Evolutionary conservation across 441 rosid genomes (phyloP).

Genomic region (Sinapis alba): DNA sequence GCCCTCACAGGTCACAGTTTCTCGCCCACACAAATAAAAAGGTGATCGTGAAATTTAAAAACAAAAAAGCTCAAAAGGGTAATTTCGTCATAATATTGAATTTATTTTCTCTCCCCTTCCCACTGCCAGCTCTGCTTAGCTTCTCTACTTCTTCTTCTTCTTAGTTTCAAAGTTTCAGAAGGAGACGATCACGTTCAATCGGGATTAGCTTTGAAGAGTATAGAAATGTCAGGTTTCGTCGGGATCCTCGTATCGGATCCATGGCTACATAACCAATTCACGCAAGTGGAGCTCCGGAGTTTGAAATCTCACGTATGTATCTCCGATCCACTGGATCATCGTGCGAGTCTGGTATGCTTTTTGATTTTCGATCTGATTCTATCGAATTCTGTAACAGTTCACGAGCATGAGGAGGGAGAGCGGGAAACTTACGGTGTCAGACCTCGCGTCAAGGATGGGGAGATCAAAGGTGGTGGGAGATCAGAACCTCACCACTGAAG

Average conservation of each 20-base stretch:
- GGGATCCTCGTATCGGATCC: constrained; percentile 95
- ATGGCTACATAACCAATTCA: constrained; percentile 94
- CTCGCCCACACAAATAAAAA: constrained; percentile 15
- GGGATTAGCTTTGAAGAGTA: not conserved
- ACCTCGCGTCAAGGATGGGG: constrained; percentile 86
- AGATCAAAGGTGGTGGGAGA: constrained; percentile 79
- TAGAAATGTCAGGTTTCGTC: constrained; percentile 77
- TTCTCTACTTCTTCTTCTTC: constrained; percentile 27
- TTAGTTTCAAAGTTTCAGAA: constrained; percentile 2
- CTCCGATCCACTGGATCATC: not conserved
- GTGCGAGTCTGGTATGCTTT: not conserved
- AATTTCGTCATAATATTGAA: constrained; percentile 62
- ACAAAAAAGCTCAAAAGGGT: constrained; percentile 37
- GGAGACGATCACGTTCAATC: not conserved
- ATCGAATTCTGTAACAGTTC: constrained; percentile 46
- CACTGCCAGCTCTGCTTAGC: constrained; percentile 53
- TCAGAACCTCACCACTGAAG: constrained; percentile 73
- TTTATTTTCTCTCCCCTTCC: constrained; percentile 33
- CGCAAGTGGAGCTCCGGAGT: constrained; percentile 97
- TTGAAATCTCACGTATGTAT: constrained; percentile 77
- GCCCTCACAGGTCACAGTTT: constrained; percentile 41
- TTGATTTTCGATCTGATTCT: not conserved
- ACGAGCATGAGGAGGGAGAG: constrained; percentile 90
- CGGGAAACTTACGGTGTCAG: constrained; percentile 80
- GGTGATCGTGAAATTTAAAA: constrained; percentile 12